Base-by-base conservation (phyloP, 2,329 filamentous ascomycete species). In the Mollisia scopiformis region DNA sequence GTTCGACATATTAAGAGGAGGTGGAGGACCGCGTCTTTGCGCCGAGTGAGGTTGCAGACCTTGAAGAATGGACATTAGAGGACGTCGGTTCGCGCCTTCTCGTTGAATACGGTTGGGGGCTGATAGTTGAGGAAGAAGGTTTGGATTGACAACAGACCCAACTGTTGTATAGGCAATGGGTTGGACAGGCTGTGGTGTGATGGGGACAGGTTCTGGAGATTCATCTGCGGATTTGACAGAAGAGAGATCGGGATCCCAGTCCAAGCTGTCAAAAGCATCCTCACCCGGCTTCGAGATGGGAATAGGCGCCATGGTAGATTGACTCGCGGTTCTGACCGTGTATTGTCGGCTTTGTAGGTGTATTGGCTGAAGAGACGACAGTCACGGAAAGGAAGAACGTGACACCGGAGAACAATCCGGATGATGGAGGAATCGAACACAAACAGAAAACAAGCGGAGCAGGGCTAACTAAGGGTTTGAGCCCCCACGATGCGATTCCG, bases 21-120 rank as follows among this genome's bases (percentile, higher is more conserved):
- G 67, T 27, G 65, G 66, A 3, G 63, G 66, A 35, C 61, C 62
- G 14, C 62, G 69, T 27, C 62, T 46, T 39, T 67, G 64, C 30
- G 14, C 19, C 10, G 51, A 27, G 25, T 52, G 23, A 23, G 25
- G 55, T n/a, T 68, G 66, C 8, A 47, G 55, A 6, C 54, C 65
- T 35, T 63, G 62, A 13, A 67, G 52, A 39, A 68, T 60, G 5
- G 69, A 60, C 46, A 71, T 62, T 47, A 73, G 53, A 25, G 70
- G 65, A 25, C 69, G 64, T 59, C 73, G 62, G 35, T 68, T 67
- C 21, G 69, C 67, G 16, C 72, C 71, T 62, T 75, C 72, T 21
- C 73, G 71, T 43, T 74, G 73, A 49, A 74, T 73, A 1, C 73
- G 67, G 57, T 72, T 71, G 3, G 73, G 73, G 25, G 73, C 69